Base-by-base conservation (phyloP, 495 filamentous ascomycete genomes). In the Mycothermus thermophilus region DNA sequence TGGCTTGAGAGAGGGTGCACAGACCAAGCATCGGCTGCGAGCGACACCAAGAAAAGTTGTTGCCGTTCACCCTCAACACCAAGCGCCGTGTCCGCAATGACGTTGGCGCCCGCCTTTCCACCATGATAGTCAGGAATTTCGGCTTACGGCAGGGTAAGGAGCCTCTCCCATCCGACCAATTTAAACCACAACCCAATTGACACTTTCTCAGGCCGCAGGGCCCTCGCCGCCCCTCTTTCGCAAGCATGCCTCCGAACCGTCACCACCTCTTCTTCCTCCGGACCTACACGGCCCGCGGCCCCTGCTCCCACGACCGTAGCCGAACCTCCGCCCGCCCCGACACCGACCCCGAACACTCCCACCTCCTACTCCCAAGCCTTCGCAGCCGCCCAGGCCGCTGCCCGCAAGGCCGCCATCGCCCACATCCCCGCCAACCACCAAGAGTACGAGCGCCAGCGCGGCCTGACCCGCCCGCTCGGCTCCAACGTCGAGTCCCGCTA, bases 401-500 rank as follows among this genome's bases (percentile, higher is more conserved):
- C 9, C 9, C 35, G 37, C 17, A 20, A 43, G 31, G 42, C 32
- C n/a, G 47, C 43, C 18, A 36, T 52, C 18, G 54, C 55, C 28
- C 42, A 18, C 13, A 60, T 57, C 9, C 60, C 55, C 16, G 37
- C 30, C 17, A 22, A 59, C 32, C 59, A 42, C 41, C 16, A 34
- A 9, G 35, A 48, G 21, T 48, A 46, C 4, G 17, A 26, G 31
- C 37, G 38, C 23, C 37, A 62, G 21, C 46, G 44, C 31, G 8
- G 28, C 2, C 19, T 47, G 24, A 64, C 62, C 8, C 56, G 52
- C 17, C 47, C 48, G 3, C 42, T 83, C 11, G 82, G 81, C 16
- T 62, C 73, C 8, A 37, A 40, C 0, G 47, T 83, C 25, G 48
- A 58, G 5, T 51, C 57, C 13, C 64, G 71, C 45, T 90, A 94